Evolutionary conservation across 1,284 basidiomycete genomes (phyloP).

Genomic region (Ceratobasidium sp.): DNA sequence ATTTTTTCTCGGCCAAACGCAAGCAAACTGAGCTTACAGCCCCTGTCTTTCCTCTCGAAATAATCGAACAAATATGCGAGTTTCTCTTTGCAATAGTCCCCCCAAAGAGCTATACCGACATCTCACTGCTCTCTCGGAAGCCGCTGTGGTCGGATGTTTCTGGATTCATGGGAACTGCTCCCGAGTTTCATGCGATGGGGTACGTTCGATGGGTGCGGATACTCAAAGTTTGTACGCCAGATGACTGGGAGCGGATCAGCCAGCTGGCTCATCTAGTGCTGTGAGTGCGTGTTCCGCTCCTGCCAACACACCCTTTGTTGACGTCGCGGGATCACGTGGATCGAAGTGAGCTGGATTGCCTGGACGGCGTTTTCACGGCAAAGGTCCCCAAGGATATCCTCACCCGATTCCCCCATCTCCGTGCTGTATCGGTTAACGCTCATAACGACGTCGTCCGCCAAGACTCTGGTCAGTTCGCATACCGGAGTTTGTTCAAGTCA

Average conservation of each 20-base stretch:
- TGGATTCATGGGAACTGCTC: constrained; percentile 10
- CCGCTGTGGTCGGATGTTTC: background rate
- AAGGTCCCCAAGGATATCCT: background rate
- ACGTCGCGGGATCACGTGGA: background rate
- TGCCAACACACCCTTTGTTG: background rate
- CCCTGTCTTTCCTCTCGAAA: constrained; percentile 23
- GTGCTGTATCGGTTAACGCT: constrained; percentile 22
- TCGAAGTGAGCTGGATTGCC: constrained; percentile 17
- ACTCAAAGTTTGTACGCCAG: constrained; percentile 1
- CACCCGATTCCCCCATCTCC: constrained; percentile 5
- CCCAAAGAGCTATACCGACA: background rate
- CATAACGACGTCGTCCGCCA: constrained; percentile 20
- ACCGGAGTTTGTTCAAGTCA: constrained; percentile 28
- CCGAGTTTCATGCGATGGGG: constrained; percentile 12
- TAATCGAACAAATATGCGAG: constrained; percentile 26
- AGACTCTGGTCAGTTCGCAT: constrained; percentile 33
- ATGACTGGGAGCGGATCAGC: constrained; percentile 1
- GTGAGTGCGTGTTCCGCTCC: background rate
- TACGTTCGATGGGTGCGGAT: constrained; percentile 15
- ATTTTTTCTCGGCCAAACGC: background rate
- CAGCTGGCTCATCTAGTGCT: background rate
- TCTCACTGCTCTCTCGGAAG: background rate
- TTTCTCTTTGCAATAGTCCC: background rate
- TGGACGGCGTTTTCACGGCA: constrained; percentile 2
- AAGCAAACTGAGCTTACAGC: background rate